Percentiles rank a stretch among this genome's conserved stretches.
Evolutionary conservation across 768 basidiomycete genomes (phyloP).

Genomic region (Agrocybe pediades): DNA sequence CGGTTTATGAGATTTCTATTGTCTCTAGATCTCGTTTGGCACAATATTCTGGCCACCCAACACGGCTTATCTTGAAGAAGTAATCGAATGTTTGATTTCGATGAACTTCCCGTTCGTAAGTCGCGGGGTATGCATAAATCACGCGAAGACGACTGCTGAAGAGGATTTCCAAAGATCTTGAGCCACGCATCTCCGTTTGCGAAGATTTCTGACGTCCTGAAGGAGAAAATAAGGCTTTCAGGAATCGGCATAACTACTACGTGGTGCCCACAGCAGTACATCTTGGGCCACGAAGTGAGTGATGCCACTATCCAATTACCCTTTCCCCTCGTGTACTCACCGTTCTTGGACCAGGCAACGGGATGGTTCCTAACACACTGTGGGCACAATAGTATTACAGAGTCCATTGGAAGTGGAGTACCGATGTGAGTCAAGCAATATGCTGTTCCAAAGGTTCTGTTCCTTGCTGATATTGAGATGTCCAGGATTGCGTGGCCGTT

Average conservation of each 20-base stretch:
- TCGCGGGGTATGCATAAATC: background rate
- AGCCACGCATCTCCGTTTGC: conserved; percentile 7
- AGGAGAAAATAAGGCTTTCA: background rate
- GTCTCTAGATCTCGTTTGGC: conserved; percentile 9
- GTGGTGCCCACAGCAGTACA: conserved; percentile 7
- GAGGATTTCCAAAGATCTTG: conserved; percentile 1
- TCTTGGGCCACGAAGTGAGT: conserved; percentile 6
- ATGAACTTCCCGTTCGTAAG: conserved; percentile 13
- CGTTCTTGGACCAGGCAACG: background rate
- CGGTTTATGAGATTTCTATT: background rate
- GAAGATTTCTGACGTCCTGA: conserved; percentile 1
- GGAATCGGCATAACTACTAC: conserved; percentile 1
- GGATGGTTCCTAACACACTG: conserved; percentile 6
- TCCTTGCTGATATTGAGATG: too few relatives aligned
- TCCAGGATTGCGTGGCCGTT: conserved; percentile 14
- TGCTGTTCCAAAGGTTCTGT: background rate
- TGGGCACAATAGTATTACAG: conserved; percentile 6
- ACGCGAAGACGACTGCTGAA: background rate
- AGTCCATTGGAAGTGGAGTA: conserved; percentile 5
- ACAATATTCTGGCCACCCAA: conserved; percentile 10
- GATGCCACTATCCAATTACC: background rate
- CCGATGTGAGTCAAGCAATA: conserved; percentile 1
- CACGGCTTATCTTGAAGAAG: conserved; percentile 11
- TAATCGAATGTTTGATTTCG: conserved; percentile 5
- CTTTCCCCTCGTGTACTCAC: background rate